Evolutionary conservation across 306 rosid species (phyloP).

Genomic region (Cucumis melo): DNA sequence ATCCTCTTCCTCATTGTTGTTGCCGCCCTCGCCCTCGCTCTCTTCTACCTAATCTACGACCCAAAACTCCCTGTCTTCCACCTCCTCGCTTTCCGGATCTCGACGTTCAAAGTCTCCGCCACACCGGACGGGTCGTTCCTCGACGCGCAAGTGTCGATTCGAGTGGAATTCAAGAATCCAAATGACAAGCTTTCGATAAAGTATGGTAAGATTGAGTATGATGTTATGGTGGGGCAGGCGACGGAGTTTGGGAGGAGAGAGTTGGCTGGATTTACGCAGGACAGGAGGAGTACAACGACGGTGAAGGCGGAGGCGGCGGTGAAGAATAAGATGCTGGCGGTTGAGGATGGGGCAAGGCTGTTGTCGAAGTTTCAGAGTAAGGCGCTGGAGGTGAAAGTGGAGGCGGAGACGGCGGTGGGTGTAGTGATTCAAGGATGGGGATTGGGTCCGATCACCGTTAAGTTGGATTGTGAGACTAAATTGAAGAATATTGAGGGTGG

Average conservation of each 20-base stretch:
- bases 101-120: slow-evolving; percentile 19
- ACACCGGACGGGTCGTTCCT: slow-evolving; percentile 26
- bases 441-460: slow-evolving; percentile 20
- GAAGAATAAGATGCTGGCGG: slow-evolving; percentile 17
- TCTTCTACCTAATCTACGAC: slow-evolving; percentile 38
- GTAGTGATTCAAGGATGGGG: slow-evolving; percentile 22
- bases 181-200: slow-evolving; percentile 24
- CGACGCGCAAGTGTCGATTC: slow-evolving; percentile 18
- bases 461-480: slow-evolving; percentile 27
- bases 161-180: slow-evolving; percentile 42
- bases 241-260: slow-evolving; percentile 14
- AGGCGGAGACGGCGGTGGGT: slow-evolving; percentile 27
- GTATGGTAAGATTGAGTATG: slow-evolving; percentile 6
- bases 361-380: slow-evolving; percentile 11
- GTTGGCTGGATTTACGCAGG: slow-evolving; percentile 22
- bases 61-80: slow-evolving; percentile 49
- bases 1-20: slow-evolving; percentile 25
- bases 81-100: slow-evolving; percentile 35
- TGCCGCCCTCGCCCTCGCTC: slow-evolving; percentile 18
- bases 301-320: slow-evolving; percentile 33
- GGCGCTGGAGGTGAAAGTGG: slow-evolving; percentile 28
- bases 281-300: slow-evolving; percentile 8
- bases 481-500: slow-evolving; percentile 37
- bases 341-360: slow-evolving; percentile 20
- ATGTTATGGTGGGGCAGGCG: slow-evolving; percentile 12